Evolutionary conservation across 1,139 yeast species (phyloP).

Genomic region (Sugiyamaella novakii): DNA sequence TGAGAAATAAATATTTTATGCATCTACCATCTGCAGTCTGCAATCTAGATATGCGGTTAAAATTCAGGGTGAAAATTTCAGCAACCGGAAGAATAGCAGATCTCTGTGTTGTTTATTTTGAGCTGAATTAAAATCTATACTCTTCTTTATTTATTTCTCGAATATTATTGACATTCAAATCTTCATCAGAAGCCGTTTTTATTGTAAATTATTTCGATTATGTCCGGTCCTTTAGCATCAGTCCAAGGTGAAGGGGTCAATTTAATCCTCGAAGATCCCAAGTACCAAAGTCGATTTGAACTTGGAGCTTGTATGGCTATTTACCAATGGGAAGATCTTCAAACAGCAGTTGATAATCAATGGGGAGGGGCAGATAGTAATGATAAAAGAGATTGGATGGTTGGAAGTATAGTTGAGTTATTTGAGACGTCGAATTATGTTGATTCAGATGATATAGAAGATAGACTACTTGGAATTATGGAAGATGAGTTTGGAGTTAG

Average conservation of each 20-base stretch:
- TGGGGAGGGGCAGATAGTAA: conserved; percentile 96
- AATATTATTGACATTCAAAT: no score
- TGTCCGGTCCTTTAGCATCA: conserved; percentile 20
- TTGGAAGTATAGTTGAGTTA: conserved; percentile 77
- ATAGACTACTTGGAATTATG: conserved; percentile 84
- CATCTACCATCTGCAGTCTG: no score
- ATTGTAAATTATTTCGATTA: no score
- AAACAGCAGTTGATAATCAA: conserved; percentile 87
- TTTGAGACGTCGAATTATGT: conserved; percentile 55
- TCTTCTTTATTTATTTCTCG: no score
- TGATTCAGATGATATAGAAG: conserved; percentile 80
- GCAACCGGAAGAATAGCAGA: no score
- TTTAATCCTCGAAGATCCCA: conserved; percentile 59
- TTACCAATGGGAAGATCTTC: conserved; percentile 84
- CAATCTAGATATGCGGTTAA: no score
- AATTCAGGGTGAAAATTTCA: no score
- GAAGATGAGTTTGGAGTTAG: conserved; percentile 89
- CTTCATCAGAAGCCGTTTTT: no score
- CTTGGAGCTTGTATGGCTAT: conserved; percentile 92
- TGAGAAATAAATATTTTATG: no score
- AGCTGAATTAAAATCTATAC: no score
- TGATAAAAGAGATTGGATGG: conserved; percentile 94
- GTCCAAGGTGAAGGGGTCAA: conserved; percentile 40
- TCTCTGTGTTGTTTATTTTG: no score
- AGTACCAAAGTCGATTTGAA: conserved; percentile 81